Base-by-base conservation (phyloP, 2,329 filamentous ascomycete species). In the Cadophora sp. region DNA sequence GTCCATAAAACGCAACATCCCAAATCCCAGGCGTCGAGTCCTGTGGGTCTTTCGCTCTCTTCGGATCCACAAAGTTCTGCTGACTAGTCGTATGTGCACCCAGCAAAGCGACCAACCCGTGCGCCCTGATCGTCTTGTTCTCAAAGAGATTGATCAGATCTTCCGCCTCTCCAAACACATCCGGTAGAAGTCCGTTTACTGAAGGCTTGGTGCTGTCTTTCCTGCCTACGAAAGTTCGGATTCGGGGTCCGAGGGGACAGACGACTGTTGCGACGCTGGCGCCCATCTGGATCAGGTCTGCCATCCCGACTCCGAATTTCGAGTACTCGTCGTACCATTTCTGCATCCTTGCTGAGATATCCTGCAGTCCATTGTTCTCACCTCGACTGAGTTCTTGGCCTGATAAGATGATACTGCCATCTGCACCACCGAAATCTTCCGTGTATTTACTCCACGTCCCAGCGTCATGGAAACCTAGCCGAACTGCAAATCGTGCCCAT, bases 281-380 rank as follows among this genome's bases (percentile, higher is more conserved):
- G 31, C 79, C 68, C 2, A 86, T 83, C 74, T 87, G 85, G 43
- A 86, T 81, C 8, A 88, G 78, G 72, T 89, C 86, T 37, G 85
- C 86, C 72, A 83, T 83, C 4, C 81, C 80, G 40, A 88, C 80
- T n/a, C 75, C 72, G 27, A 73, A 77, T 68, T 75, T 77, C 55
- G 80, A 79, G 72, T 82, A 84, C 72, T 83, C 68, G 14, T 62
- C 50, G 37, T 58, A 64, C 58, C 59, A 67, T 19, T 27, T 55
- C 24, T 79, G 74, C 51, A 83, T 80, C 55, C 80, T 74, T 5
- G 62, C 68, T 29, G 83, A 81, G 62, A 85, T 83, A 6, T 77
- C 79, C 53, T 81, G 76, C 3, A 88, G 77, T 6, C 85, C 85
- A 31, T 79, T 77, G 75, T 88, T 85, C 58, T 83, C 83, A 1